Base-by-base conservation (phyloP, 768 basidiomycete species). In the Pleurotus sapidus region DNA sequence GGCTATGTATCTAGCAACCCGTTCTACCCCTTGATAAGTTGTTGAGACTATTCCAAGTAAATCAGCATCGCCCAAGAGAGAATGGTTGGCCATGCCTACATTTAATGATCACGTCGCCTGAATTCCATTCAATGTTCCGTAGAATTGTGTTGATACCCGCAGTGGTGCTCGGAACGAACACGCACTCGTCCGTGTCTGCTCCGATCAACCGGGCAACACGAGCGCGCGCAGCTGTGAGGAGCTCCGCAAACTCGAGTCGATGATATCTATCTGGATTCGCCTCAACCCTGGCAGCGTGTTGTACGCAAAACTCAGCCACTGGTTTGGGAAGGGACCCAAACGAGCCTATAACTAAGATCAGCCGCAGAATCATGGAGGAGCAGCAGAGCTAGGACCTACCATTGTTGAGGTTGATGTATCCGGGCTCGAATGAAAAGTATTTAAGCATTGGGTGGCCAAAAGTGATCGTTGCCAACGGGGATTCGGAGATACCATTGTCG, bases 111-210 rank as follows among this genome's bases (percentile, higher is more conserved):
- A 88, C 70, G 67, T 94, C 91, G 0, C 80, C 84, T 49, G 81
- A 66, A 38, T 80, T 73, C 88, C 87, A 91, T 38, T 79, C 72
- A 27, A 94, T 74, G 58, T 91, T 91, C 47, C 78, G 71, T 30
- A 91, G 66, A 49, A 93, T 72, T 8, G 84, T 89, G 61, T 86
- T 84, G 34, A 93, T 61, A 2, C 83, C 88, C 60, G 81, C 77
- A 0, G 85, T 85, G 0, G 88, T 79, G 61, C 89, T 90, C 0
- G 78, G 69, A 0, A 86, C 79, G 7, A 84, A 69, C 17, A 87
- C 83, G n/a, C 81, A 72, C 63, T 88, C 87, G 46, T 86, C 79
- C 14, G 63, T 64, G 0, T 78, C 64, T 0, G 78, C 75, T 1
- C 79, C 81, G 11, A 84, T 76, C 14, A 88, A 70, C 37, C 79